Evolutionary conservation across 148 eudicot genomes (phyloP).

Genomic region (Spergularia bocconei): DNA sequence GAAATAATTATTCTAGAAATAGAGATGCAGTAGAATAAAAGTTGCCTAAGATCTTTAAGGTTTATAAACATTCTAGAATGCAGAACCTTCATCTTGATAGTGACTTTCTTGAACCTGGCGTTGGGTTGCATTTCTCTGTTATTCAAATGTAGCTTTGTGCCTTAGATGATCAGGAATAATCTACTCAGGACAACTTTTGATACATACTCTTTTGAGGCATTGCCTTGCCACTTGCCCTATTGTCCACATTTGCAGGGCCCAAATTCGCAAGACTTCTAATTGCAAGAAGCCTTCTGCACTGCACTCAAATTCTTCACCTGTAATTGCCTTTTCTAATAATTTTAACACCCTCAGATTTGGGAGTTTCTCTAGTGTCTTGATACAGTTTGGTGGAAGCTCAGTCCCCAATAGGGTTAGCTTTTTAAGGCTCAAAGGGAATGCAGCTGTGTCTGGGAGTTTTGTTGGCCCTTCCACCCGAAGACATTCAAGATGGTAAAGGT

Average conservation of each 20-base stretch:
- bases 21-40: too few species aligned
- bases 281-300: conserved; percentile 25
- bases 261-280: conserved; percentile 18
- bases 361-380: conserved; percentile 28
- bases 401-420: conserved; percentile 30
- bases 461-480: conserved; percentile 23
- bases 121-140: background rate
- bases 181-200: too few species aligned
- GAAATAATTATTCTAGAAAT: too few species aligned
- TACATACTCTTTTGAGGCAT: conserved; percentile 14
- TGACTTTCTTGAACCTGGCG: background rate
- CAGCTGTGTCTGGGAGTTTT: conserved; percentile 28
- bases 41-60: too few species aligned
- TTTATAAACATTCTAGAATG: background rate
- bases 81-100: background rate
- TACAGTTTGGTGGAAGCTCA: conserved; percentile 10
- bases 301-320: conserved; percentile 12
- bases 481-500: conserved; percentile 34
- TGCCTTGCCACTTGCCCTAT: conserved; percentile 24
- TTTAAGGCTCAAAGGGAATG: conserved; percentile 33
- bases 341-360: conserved; percentile 32
- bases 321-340: conserved; percentile 21
- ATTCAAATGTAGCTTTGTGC: background rate
- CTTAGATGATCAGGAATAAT: background rate
- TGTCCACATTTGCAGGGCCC: too few species aligned